Base-by-base conservation (phyloP, 371 early-diverging fungal genomes). In the Gilbertella persicaria region DNA sequence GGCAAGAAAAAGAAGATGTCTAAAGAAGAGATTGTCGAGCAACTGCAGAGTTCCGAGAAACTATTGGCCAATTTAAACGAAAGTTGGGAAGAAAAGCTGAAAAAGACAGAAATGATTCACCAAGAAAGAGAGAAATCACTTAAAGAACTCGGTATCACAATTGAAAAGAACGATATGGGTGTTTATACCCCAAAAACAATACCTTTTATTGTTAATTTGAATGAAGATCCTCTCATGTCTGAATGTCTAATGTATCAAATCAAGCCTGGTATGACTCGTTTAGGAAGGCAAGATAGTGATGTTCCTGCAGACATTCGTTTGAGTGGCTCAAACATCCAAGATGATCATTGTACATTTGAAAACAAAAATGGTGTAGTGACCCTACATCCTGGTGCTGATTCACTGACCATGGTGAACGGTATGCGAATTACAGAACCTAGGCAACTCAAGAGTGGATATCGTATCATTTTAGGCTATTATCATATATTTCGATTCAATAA, bases 161-260 rank as follows among this genome's bases (percentile, higher is more conserved):
- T 91, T 4, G 87, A 88, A 37, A 84, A 87, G 43, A 83, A 84
- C 45, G 82, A 87, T 17, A 85, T 90, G 23, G 94, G 94, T 7
- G 81, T 94, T 7, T 86, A 86, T 53, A 85, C 91, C 1, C 94
- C 96, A 2, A 88, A 90, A 47, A 83, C 84, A 33, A 82, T 87
- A 21, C 95, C 96, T 2, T 93, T 93, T 67, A 73, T 96, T 38
- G 87, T 94, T 48, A 96, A 94, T 54, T 72, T 94, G 44, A 93
- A 90, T 64, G 94, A 94, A 55, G 93, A 96, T 66, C 93, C 94
- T 14, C 82, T 90, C 40, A 88, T 92, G 90, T 88, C 90, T 8
- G 92, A 96, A 64, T 93, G 94, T 48, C 68, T 96, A 12, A 86
- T 96, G 38, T 94, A 94, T 65, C 88, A 89, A 49, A 75, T 96